phyloP scores from a whole-genome alignment of 352 stramenopile species.

The Globisporangium heterothallicum region DNA sequence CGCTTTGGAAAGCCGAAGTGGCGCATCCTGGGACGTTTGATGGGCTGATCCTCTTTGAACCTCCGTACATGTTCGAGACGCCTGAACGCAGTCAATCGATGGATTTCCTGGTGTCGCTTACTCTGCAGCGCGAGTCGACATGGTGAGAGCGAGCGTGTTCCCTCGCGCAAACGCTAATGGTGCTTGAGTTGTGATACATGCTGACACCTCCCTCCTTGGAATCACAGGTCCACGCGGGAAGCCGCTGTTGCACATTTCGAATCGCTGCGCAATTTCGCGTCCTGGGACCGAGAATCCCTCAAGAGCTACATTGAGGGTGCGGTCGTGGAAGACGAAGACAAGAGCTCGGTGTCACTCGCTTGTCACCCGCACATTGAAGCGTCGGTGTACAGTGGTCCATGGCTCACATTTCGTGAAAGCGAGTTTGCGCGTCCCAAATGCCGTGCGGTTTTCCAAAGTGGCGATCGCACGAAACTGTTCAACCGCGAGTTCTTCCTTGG shows the following conservation, averaged over 20 bases:
- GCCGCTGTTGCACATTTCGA: background rate
- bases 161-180: no score
- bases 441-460: constrained; percentile 2
- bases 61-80: constrained; percentile 4
- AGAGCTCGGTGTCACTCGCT: constrained; percentile 7
- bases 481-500: background rate
- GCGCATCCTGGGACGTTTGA: constrained; percentile 15
- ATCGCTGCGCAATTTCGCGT: background rate
- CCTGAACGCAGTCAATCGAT: background rate
- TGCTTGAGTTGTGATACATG: no score
- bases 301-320: background rate
- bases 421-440: constrained; percentile 17
- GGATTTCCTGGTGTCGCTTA: background rate
- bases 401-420: constrained; percentile 15
- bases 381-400: constrained; percentile 21
- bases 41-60: constrained; percentile 19
- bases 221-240: background rate
- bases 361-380: constrained; percentile 33
- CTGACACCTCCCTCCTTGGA: no score
- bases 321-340: background rate
- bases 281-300: constrained; percentile 1
- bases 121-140: background rate
- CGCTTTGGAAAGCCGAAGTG: constrained; percentile 12
- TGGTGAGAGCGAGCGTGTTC: background rate
- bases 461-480: background rate